Base-by-base conservation (phyloP, 176 grass and related monocot species). In the Lolium multiflorum region DNA sequence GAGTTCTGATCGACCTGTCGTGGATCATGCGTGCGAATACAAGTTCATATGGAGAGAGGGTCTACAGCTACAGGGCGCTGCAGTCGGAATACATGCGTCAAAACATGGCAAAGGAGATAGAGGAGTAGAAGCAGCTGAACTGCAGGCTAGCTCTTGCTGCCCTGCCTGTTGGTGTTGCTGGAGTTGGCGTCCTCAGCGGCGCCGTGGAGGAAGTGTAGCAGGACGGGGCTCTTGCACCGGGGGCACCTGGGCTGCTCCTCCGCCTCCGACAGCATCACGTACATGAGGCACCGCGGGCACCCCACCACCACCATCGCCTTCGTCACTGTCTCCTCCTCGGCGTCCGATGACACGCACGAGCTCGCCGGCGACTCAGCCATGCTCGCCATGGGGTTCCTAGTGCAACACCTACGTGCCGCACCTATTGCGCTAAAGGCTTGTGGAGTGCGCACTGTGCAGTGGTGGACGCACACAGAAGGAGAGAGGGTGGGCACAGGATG, bases 311-410 rank as follows among this genome's bases (percentile, higher is more conserved):
- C 80, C 91, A 92, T 89, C 51, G 80, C 72, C 28, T 86, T 92
- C 15, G 84, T 48, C 80, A 22, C 46, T 10, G 46, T 8, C 83
- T 84, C 88, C 15, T 93, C 86, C 75, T 94, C 92, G 15, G 48
- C 92, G 54, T 94, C 92, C 58, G 90, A 94, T 11, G 92, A 94
- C 72, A 94, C 92, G 65, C 92, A 94, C 64, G 92, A 94, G 90
- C 92, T 94, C 77, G 92, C 84, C 22, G 92, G 92, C 11, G 92
- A 94, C 76, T 85, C 82, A 10, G 10, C 86, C 44, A 58, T 79
- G 52, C 76, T 61, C 49, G 56, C 56, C 85, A 84, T 84, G 74
- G 49, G 61, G 47, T 48, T 39, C 38, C 38, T 57, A 7, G 62
- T 48, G 56, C 38, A 39, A 58, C 47, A 60, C 20, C 20, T 7